Conservation (phyloP, 768 basidiomycete species). For the Polyporus arcularius region DNA sequence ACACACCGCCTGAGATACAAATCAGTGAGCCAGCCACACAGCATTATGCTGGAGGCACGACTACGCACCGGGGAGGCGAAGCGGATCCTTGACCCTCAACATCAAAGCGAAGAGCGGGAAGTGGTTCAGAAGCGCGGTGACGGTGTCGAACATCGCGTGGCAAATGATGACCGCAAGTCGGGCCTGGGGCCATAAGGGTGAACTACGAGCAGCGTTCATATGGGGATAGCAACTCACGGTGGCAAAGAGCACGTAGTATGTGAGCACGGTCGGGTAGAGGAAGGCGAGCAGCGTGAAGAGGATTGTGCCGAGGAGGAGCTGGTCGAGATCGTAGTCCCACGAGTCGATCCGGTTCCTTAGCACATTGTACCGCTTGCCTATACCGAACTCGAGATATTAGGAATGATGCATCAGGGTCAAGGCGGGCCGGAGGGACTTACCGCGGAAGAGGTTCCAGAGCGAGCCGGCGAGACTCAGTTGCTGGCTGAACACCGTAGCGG, state of each 20-base stretch:
- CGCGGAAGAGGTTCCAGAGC: constrained; percentile 90
- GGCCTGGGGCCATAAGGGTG: constrained; percentile 40
- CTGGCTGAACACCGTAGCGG: constrained; percentile 60
- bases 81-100: constrained; percentile 81
- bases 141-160: constrained; percentile 63
- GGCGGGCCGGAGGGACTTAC: constrained; percentile 38
- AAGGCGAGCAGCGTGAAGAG: constrained; percentile 82
- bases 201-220: background rate
- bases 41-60: background rate
- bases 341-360: constrained; percentile 86
- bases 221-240: constrained; percentile 45
- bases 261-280: constrained; percentile 81
- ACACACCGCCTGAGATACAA: constrained; percentile 7
- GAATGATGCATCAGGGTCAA: background rate
- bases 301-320: constrained; percentile 92
- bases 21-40: background rate
- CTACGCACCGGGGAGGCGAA: constrained; percentile 71
- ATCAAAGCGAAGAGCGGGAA: constrained; percentile 91
- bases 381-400: background rate
- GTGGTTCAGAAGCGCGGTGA: constrained; percentile 82
- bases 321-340: constrained; percentile 91
- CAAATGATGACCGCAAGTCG: constrained; percentile 55
- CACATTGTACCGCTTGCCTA: constrained; percentile 88
- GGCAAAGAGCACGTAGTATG: constrained; percentile 85
- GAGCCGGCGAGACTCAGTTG: constrained; percentile 60